Evolutionary conservation across 257 asterid genomes (phyloP).

Genomic region (Solanum paucissectum): DNA sequence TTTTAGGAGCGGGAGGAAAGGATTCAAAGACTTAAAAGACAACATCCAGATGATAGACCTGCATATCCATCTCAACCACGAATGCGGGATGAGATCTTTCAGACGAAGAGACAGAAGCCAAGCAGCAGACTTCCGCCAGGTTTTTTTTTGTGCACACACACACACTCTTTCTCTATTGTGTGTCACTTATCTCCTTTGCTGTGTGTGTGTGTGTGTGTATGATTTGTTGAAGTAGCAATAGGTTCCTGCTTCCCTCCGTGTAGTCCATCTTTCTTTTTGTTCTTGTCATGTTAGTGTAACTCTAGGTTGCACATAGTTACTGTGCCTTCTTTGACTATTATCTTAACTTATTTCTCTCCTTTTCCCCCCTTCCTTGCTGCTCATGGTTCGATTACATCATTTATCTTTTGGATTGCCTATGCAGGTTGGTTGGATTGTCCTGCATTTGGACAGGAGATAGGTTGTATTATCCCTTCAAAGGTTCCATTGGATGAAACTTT

Average conservation of each 20-base stretch:
- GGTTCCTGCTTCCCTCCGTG: background rate
- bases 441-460: conserved; percentile 61
- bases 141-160: background rate
- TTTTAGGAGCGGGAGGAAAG: conserved; percentile 89
- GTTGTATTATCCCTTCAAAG: conserved; percentile 78
- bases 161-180: background rate
- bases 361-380: background rate
- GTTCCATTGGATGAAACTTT: conserved; percentile 86
- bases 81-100: conserved; percentile 44
- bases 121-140: conserved; percentile 82
- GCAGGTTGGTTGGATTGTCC: conserved; percentile 99
- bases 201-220: background rate
- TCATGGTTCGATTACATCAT: background rate
- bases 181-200: background rate
- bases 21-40: conserved; percentile 51
- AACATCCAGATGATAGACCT: conserved; percentile 60
- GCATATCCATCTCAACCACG: conserved; percentile 41
- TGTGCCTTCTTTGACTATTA: background rate
- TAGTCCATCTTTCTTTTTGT: background rate
- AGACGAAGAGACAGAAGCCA: conserved; percentile 51
- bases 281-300: background rate
- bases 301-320: background rate
- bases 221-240: background rate
- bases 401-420: background rate
- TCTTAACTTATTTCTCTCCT: background rate